Evolutionary conservation across 2,329 filamentous ascomycete species (phyloP), one percentile per base, ranked within the genome.

Genomic region (Daldinia sp.): DNA sequence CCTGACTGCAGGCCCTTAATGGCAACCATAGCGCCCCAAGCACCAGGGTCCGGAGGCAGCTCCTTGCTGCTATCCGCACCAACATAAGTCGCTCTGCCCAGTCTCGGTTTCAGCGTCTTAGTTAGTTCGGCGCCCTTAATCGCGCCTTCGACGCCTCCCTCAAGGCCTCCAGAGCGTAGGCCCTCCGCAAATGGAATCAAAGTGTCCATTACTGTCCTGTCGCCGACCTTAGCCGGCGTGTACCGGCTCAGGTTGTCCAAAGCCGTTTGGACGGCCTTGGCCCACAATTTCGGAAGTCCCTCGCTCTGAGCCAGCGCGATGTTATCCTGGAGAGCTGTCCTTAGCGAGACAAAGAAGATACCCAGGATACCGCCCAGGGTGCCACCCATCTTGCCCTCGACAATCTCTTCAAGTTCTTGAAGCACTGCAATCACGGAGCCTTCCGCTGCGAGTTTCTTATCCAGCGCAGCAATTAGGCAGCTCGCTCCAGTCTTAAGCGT

Each of bases 41-140:
- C 90, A 33, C 90, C 90, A 0, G 90, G 90, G 77, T 93, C 90
- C 3, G 90, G 90, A 4, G 91, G 88, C 61, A 86, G 69, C 50
- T 83, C 84, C 59, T 79, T 79, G 60, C 82, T 83, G 65, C 86
- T 82, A 63, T 83, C 86, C 2, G 82, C 82, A 48, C 85, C 85
- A 3, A 92, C 87, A 73, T 93, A 93, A 0, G 90, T 90, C 10
- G 90, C 90, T 58, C 90, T 82, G 1, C 90, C 90, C 30, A 93
- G 80, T 72, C 83, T 88, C 6, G 90, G 88, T 78, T 84, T 87
- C 84, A 92, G 87, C 28, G 82, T 87, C 78, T 86, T 90, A 3
- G 90, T 93, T 6, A 82, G 83, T 75, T 90, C 86, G 4, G 89
- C 86, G 6, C 89, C 90, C 46, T 83, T 79, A 7, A 87, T 81